Percentiles rank a stretch among this genome's conserved stretches.
phyloP scores from a whole-genome alignment of 73 alveolate genomes.

The Paramecium tetraurelia region DNA sequence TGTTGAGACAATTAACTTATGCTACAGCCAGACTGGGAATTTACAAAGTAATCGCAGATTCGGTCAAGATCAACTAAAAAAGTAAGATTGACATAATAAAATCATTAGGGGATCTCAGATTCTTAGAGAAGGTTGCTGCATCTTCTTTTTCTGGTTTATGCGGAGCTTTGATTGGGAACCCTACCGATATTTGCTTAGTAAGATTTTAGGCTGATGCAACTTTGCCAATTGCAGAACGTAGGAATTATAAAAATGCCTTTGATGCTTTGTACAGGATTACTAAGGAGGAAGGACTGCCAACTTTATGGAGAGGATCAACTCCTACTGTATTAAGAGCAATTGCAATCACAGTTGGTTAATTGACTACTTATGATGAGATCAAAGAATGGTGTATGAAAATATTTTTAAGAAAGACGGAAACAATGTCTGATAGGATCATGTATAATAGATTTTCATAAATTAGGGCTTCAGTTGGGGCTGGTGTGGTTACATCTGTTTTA shows the following conservation, averaged over 20 bases:
- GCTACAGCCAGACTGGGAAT: conserved; percentile 83
- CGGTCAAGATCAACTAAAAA: conserved; percentile 41
- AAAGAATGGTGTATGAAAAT: conserved; percentile 66
- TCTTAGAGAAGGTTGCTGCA: conserved; percentile 63
- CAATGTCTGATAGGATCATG: conserved; percentile 50
- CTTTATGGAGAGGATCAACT: conserved; percentile 85
- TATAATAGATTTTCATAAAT: not conserved
- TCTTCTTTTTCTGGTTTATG: conserved; percentile 83
- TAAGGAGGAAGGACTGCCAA: conserved; percentile 80
- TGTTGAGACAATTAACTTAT: conserved; percentile 76
- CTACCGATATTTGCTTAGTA: conserved; percentile 84
- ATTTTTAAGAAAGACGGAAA: conserved; percentile 44
- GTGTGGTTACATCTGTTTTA: conserved; percentile 67
- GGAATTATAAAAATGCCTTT: conserved; percentile 79
- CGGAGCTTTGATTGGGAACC: conserved; percentile 89
- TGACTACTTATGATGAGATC: conserved; percentile 83
- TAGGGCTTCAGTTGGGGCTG: conserved; percentile 72
- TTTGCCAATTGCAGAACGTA: conserved; percentile 76
- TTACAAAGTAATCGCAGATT: conserved; percentile 57
- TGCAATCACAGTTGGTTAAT: conserved; percentile 77
- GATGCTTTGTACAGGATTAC: conserved; percentile 84
- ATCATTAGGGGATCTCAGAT: conserved; percentile 27
- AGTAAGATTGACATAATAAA: not conserved
- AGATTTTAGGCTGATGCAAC: conserved; percentile 81
- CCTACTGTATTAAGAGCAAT: conserved; percentile 90